Conservation (phyloP, 2,329 filamentous ascomycete species). For the Colletotrichum australisinense region DNA sequence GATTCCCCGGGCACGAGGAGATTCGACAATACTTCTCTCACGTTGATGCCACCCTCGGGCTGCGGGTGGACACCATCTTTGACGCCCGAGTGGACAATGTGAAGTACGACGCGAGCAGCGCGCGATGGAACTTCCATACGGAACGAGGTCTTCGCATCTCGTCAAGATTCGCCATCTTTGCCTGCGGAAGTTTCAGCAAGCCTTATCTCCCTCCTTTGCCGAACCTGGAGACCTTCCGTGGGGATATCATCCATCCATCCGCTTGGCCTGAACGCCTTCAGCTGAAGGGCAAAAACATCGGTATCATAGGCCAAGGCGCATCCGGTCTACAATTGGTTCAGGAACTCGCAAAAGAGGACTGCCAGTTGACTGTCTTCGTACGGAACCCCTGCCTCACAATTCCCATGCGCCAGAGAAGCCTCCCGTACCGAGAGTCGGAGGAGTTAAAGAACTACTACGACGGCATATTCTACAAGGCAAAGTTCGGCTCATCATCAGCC, state of each 20-base stretch:
- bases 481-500: no score
- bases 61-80: constrained; percentile 58
- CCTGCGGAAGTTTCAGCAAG: constrained; percentile 58
- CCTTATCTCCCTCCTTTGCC: constrained; percentile 48
- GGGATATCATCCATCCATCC: constrained; percentile 43
- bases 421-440: no score
- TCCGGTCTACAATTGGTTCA: no score
- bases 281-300: no score
- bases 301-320: no score
- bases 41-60: constrained; percentile 53
- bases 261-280: constrained; percentile 38
- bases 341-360: no score
- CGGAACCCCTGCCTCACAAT: no score
- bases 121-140: constrained; percentile 56
- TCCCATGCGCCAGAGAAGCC: no score
- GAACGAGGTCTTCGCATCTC: constrained; percentile 50
- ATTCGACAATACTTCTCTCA: constrained; percentile 58
- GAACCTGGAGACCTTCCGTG: constrained; percentile 46
- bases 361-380: no score
- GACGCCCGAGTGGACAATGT: constrained; percentile 54
- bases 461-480: no score
- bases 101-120: constrained; percentile 46
- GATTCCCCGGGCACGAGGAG: constrained; percentile 51
- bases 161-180: constrained; percentile 55
- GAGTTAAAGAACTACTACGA: no score